A percentile compares a stretch with the other conserved stretches of the same genome.
Conservation (phyloP, 1,139 yeast genomes). For the Yamadazyma sp. region DNA sequence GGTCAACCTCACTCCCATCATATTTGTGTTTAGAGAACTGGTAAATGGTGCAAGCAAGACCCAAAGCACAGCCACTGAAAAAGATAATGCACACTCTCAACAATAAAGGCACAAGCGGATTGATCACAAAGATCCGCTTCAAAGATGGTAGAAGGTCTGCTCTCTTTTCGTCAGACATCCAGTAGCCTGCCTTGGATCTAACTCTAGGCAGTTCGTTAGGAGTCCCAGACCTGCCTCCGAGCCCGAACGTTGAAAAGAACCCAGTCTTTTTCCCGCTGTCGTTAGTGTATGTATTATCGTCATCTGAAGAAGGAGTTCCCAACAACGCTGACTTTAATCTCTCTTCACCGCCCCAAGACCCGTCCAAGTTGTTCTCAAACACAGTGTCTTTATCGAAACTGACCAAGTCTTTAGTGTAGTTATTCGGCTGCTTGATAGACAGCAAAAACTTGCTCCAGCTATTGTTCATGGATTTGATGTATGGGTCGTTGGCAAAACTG, state of each 20-base stretch:
- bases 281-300: slow-evolving; percentile 22
- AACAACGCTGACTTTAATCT: slow-evolving; percentile 57
- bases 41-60: slow-evolving; percentile 65
- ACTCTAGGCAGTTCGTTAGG: slow-evolving; percentile 33
- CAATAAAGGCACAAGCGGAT: slow-evolving; percentile 79
- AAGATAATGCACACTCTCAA: slow-evolving; percentile 68
- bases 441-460: slow-evolving; percentile 40
- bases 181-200: slow-evolving; percentile 61
- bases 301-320: slow-evolving; percentile 34
- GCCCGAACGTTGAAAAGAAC: slow-evolving; percentile 7
- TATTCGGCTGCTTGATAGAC: slow-evolving; percentile 37
- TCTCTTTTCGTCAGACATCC: slow-evolving; percentile 66
- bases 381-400: slow-evolving; percentile 23
- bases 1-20: slow-evolving; percentile 51
- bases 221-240: not conserved
- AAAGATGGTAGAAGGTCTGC: slow-evolving; percentile 66
- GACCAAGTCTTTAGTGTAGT: slow-evolving; percentile 32
- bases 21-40: slow-evolving; percentile 42
- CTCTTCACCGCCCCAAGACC: slow-evolving; percentile 71
- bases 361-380: slow-evolving; percentile 28
- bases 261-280: slow-evolving; percentile 15
- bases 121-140: slow-evolving; percentile 60
- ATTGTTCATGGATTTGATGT: slow-evolving; percentile 35
- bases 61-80: slow-evolving; percentile 63
- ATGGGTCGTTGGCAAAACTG: slow-evolving; percentile 41